Evolutionary conservation across 1,284 basidiomycete species (phyloP).

Genomic region (Tylopilus orsonianus): DNA sequence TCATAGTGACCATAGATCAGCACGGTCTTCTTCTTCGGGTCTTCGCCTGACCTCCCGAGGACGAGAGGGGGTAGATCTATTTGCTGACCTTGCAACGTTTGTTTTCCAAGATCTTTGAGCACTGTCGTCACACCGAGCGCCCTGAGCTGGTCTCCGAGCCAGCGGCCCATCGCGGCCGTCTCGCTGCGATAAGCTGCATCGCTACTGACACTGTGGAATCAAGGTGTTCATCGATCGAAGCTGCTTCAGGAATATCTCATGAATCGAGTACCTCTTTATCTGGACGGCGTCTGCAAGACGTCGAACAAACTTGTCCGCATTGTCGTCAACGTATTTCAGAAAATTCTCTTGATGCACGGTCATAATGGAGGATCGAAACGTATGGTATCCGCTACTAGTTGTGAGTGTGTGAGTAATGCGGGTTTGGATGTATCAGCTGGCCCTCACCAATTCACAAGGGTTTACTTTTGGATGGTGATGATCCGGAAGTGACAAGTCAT

Average conservation of each 20-base stretch:
- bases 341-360: slow-evolving; percentile 48
- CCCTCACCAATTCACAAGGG: neutral
- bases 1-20: slow-evolving; percentile 92
- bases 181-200: slow-evolving; percentile 68
- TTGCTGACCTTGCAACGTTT: slow-evolving; percentile 77
- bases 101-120: slow-evolving; percentile 77
- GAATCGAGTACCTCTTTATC: slow-evolving; percentile 74
- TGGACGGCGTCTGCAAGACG: slow-evolving; percentile 82
- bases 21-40: slow-evolving; percentile 88
- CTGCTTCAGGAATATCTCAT: neutral
- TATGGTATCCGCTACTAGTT: neutral
- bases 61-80: slow-evolving; percentile 87
- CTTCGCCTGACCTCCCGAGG: slow-evolving; percentile 81
- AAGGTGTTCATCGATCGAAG: neutral
- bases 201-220: slow-evolving; percentile 55
- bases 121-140: slow-evolving; percentile 75
- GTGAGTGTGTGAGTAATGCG: neutral
- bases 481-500: neutral
- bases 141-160: slow-evolving; percentile 72
- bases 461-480: slow-evolving; percentile 1
- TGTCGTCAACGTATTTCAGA: slow-evolving; percentile 65
- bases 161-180: slow-evolving; percentile 83
- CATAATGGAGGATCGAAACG: slow-evolving; percentile 18
- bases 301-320: slow-evolving; percentile 74
- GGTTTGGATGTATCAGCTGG: too few species aligned